These are phyloP conservation scores for Leccinum pellstonianum DNA, from an alignment of 768 basidiomycete species.

Conservation along the genomic window DNA sequence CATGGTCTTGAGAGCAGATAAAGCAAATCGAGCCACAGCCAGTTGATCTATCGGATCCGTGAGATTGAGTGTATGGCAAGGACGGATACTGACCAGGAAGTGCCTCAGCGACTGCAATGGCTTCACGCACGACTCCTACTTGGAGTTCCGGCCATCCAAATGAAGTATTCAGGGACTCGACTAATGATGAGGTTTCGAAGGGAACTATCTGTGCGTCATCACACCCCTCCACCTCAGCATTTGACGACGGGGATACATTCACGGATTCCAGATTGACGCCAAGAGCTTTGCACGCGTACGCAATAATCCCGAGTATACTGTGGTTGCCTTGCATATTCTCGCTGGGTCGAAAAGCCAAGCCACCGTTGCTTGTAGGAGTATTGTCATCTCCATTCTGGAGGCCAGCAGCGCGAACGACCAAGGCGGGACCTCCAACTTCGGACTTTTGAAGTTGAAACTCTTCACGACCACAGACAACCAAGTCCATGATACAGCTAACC, in stretches of 20 bases:
- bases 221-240: slow-evolving; percentile 20
- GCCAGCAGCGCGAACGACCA: slow-evolving; percentile 49
- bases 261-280: slow-evolving; percentile 82
- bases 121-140: slow-evolving; percentile 90
- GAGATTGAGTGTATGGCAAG: not conserved
- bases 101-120: slow-evolving; percentile 86
- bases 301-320: slow-evolving; percentile 73
- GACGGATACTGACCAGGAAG: slow-evolving; percentile 66
- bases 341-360: slow-evolving; percentile 67
- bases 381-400: slow-evolving; percentile 31
- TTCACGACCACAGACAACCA: slow-evolving; percentile 83
- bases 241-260: slow-evolving; percentile 40
- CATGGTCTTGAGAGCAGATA: slow-evolving; percentile 80
- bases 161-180: slow-evolving; percentile 41
- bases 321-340: slow-evolving; percentile 80
- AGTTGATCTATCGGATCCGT: slow-evolving; percentile 60
- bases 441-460: slow-evolving; percentile 47
- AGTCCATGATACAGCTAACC: slow-evolving; percentile 78
- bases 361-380: slow-evolving; percentile 38
- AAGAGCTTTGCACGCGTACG: slow-evolving; percentile 71
- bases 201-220: slow-evolving; percentile 7
- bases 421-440: slow-evolving; percentile 37
- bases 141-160: slow-evolving; percentile 97
- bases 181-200: slow-evolving; percentile 42
- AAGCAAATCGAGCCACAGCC: slow-evolving; percentile 82